A percentile compares a stretch with the other conserved stretches of the same genome.
These are phyloP conservation scores for Hericium erinaceus DNA, from an alignment of 768 basidiomycete genomes.

Conservation along the genomic window DNA sequence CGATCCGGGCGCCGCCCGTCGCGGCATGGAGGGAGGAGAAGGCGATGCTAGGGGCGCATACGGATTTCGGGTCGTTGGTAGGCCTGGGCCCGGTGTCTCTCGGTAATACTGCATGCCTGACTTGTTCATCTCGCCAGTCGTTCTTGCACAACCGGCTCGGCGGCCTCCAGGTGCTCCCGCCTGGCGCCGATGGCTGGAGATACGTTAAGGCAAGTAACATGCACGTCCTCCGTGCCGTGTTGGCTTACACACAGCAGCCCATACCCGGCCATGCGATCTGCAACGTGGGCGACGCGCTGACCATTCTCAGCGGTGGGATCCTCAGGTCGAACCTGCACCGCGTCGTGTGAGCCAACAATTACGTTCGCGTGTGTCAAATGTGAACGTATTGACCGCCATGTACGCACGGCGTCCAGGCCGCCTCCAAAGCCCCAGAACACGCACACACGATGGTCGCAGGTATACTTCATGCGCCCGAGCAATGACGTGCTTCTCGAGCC, in stretches of 20 bases:
- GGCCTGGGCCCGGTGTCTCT: not conserved
- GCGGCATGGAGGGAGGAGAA: not conserved
- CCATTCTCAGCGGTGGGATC: constrained; percentile 23
- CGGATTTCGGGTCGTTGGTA: constrained; percentile 26
- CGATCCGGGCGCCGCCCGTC: constrained; percentile 15
- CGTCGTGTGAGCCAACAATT: constrained; percentile 34
- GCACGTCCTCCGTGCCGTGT: not conserved
- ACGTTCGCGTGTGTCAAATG: not conserved
- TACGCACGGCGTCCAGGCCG: constrained; percentile 18
- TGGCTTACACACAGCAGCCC: constrained; percentile 7
- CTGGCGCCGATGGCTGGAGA: constrained; percentile 53
- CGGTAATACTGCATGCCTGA: not conserved
- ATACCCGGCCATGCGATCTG: constrained; percentile 25
- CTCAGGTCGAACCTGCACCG: constrained; percentile 36
- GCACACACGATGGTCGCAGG: constrained; percentile 54
- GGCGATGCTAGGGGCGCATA: constrained; percentile 5
- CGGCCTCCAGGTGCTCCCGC: constrained; percentile 59
- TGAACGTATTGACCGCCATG: not conserved
- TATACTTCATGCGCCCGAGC: constrained; percentile 58
- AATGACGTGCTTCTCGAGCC: constrained; percentile 43
- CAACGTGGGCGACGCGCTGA: constrained; percentile 25
- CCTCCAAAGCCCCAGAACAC: constrained; percentile 49
- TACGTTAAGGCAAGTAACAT: constrained; percentile 44
- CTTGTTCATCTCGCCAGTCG: constrained; percentile 12
- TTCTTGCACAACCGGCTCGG: constrained; percentile 63